A percentile compares a stretch with the other conserved stretches of the same genome.
These are phyloP conservation scores for Pichia sp. DNA, from an alignment of 1,139 yeast genomes.

Conservation along the genomic window DNA sequence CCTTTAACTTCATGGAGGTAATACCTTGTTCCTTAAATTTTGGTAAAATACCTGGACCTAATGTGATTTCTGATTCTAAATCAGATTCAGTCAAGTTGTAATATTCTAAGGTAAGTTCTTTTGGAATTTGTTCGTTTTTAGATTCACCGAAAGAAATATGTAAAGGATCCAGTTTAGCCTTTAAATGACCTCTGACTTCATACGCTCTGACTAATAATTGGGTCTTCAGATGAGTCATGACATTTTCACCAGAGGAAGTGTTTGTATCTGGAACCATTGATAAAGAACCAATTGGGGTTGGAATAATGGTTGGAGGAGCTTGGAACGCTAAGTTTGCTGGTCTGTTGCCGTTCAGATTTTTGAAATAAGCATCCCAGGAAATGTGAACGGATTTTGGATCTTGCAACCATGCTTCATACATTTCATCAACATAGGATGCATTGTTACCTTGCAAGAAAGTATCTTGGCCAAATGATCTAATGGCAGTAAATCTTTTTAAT, in stretches of 20 bases:
- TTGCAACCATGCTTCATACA: constrained; percentile 90
- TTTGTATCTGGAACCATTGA: constrained; percentile 34
- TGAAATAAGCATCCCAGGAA: constrained; percentile 95
- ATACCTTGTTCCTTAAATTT: constrained; percentile 67
- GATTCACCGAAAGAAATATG: constrained; percentile 79
- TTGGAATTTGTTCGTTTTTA: constrained; percentile 46
- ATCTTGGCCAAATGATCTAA: constrained; percentile 36
- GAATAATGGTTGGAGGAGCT: constrained; percentile 87
- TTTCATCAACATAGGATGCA: constrained; percentile 92
- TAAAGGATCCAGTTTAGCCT: constrained; percentile 92
- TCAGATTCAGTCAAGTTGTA: constrained; percentile 88
- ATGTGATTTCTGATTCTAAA: constrained; percentile 70
- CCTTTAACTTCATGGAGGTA: constrained; percentile 59
- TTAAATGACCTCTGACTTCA: constrained; percentile 96
- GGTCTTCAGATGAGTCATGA: constrained; percentile 85
- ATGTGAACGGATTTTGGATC: constrained; percentile 90
- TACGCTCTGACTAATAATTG: constrained; percentile 96
- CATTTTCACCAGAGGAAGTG: constrained; percentile 48
- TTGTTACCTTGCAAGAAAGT: constrained; percentile 76
- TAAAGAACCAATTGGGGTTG: constrained; percentile 67
- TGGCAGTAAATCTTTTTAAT: constrained; percentile 1
- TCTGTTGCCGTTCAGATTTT: constrained; percentile 63
- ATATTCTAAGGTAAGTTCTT: constrained; percentile 83
- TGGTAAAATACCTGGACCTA: constrained; percentile 97
- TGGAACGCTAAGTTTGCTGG: constrained; percentile 71